These are phyloP conservation scores for Neofusicoccum sp. DNA, from an alignment of 2,329 filamentous ascomycete genomes.

Conservation along the genomic window DNA sequence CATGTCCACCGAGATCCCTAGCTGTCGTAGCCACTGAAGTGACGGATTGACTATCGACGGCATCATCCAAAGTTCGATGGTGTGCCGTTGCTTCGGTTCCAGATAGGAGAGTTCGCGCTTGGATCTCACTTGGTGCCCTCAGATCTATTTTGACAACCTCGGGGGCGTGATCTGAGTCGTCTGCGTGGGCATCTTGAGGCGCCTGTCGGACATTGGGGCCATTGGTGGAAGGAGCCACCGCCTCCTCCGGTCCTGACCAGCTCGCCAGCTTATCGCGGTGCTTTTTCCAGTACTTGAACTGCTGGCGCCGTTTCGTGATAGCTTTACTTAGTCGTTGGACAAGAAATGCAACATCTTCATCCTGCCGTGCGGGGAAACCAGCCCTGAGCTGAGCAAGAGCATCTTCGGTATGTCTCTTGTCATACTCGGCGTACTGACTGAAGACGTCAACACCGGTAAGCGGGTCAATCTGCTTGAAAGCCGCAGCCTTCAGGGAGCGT, in stretches of 20 bases:
- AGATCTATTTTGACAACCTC: background rate
- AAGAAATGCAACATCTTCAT: constrained; percentile 26
- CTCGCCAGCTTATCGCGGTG: constrained; percentile 34
- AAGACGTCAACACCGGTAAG: constrained; percentile 37
- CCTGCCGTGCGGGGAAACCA: constrained; percentile 15
- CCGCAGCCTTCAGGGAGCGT: constrained; percentile 35
- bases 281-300: constrained; percentile 39
- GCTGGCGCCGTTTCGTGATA: constrained; percentile 35
- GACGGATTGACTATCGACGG: constrained; percentile 35
- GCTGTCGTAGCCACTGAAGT: constrained; percentile 38
- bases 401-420: constrained; percentile 31
- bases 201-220: background rate
- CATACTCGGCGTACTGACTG: constrained; percentile 31
- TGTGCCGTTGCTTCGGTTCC: constrained; percentile 39
- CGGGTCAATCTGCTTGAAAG: constrained; percentile 34
- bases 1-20: constrained; percentile 33
- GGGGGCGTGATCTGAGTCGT: background rate
- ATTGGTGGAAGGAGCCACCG: background rate
- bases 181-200: background rate
- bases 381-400: constrained; percentile 28
- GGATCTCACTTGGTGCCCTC: constrained; percentile 31
- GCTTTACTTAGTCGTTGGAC: constrained; percentile 28
- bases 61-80: constrained; percentile 37
- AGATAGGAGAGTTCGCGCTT: constrained; percentile 34
- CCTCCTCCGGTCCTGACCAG: background rate